phyloP scores from a whole-genome alignment of 2,329 filamentous ascomycete genomes.

The Chaetomiaceae sp. region DNA sequence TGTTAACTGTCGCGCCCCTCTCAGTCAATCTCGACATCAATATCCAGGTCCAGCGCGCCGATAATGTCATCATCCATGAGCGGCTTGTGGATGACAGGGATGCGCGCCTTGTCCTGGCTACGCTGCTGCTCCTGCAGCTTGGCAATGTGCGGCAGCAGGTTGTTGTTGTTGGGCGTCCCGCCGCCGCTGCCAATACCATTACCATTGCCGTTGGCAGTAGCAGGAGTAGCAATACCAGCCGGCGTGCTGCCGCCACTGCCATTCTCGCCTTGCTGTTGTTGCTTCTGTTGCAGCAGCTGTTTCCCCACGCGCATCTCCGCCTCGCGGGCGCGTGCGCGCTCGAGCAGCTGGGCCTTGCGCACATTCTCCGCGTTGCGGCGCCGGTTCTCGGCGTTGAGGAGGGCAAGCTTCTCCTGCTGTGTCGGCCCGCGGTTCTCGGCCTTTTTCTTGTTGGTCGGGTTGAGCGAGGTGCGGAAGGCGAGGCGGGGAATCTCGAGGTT shows the following conservation, averaged over 20 bases:
- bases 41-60: conserved; percentile 79
- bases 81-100: conserved; percentile 69
- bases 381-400: conserved; percentile 80
- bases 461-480: conserved; percentile 65
- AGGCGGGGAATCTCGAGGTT: conserved; percentile 64
- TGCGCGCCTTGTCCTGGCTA: conserved; percentile 47
- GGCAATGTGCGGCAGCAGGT: conserved; percentile 47
- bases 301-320: conserved; percentile 46
- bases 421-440: conserved; percentile 46
- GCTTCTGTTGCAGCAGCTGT: too few species aligned
- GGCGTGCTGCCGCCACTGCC: conserved; percentile 40
- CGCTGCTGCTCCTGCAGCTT: conserved; percentile 51
- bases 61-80: conserved; percentile 92
- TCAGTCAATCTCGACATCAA: conserved; percentile 62
- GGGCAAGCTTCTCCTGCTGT: conserved; percentile 78
- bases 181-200: conserved; percentile 20
- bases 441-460: conserved; percentile 45
- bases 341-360: conserved; percentile 83
- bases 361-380: conserved; percentile 81
- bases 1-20: too few species aligned
- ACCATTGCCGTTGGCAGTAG: not conserved
- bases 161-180: conserved; percentile 39
- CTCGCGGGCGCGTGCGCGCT: conserved; percentile 61
- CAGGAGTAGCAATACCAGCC: not conserved
- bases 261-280: conserved; percentile 51